Conservation (phyloP, 306 rosid genomes). For the Vigna mungo region DNA sequence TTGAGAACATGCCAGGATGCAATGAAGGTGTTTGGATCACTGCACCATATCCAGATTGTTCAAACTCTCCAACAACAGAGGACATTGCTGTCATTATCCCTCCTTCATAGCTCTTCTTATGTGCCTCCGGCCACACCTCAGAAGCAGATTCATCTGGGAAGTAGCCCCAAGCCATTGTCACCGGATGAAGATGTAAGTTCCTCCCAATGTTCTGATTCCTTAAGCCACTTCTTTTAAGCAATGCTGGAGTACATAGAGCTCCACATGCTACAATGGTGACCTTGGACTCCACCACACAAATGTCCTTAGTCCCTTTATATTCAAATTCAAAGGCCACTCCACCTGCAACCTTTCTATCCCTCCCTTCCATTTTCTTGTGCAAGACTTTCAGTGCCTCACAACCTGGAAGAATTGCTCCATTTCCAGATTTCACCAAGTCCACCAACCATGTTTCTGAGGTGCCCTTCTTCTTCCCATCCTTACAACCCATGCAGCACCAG, state of each 20-base stretch:
- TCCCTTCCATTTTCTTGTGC: constrained; percentile 58
- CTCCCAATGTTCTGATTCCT: constrained; percentile 72
- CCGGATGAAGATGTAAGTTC: constrained; percentile 86
- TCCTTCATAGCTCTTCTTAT: constrained; percentile 84
- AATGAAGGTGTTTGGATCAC: constrained; percentile 87
- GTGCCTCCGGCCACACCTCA: constrained; percentile 61
- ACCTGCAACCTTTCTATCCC: constrained; percentile 48
- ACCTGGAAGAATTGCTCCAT: constrained; percentile 76
- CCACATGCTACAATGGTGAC: constrained; percentile 86
- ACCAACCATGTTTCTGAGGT: constrained; percentile 84
- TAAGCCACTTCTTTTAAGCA: constrained; percentile 72
- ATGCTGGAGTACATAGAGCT: constrained; percentile 71
- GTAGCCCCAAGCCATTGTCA: constrained; percentile 88
- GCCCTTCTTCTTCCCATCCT: constrained; percentile 80
- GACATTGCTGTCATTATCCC: constrained; percentile 96
- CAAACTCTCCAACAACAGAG: constrained; percentile 60
- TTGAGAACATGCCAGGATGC: constrained; percentile 86
- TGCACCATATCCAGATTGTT: constrained; percentile 72
- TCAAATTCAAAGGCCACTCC: constrained; percentile 66
- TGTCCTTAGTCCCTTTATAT: constrained; percentile 55
- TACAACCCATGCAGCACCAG: constrained; percentile 87
- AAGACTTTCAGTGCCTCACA: constrained; percentile 64
- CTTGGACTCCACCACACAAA: constrained; percentile 76
- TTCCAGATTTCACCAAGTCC: constrained; percentile 76
- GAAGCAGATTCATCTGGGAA: constrained; percentile 62